Percentiles rank a stretch among this genome's conserved stretches.
phyloP scores from a whole-genome alignment of 73 alveolate species.

The Uronychia binucleata region DNA sequence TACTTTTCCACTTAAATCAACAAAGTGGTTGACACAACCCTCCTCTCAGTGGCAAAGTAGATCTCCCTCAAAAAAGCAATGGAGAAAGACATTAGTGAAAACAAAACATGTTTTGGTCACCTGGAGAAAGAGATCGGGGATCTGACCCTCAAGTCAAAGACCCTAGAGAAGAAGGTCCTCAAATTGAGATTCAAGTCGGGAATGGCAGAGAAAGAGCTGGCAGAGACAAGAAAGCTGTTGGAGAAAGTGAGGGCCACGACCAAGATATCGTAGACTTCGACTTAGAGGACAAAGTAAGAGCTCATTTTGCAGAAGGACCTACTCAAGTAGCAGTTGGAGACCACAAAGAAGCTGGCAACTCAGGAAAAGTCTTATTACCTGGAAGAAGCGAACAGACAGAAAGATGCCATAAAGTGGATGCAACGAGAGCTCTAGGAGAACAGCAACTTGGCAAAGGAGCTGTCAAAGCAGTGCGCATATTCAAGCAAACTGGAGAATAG shows the following conservation, averaged over 20 bases:
- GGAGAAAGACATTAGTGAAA: neutral
- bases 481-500: neutral
- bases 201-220: neutral
- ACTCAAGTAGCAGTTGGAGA: neutral
- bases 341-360: neutral
- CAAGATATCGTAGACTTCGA: neutral
- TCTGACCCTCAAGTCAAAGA: neutral
- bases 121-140: neutral
- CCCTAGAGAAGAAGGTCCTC: neutral
- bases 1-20: neutral
- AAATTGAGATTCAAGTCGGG: neutral
- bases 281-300: neutral
- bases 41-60: neutral
- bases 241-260: neutral
- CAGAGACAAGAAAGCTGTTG: no score
- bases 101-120: no score
- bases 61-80: neutral
- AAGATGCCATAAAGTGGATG: neutral
- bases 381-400: neutral
- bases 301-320: neutral
- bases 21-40: neutral
- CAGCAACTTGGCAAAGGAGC: neutral
- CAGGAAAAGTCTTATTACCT: neutral
- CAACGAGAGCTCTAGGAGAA: neutral
- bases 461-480: neutral